phyloP scores from a whole-genome alignment of 2,329 filamentous ascomycete genomes.

The Fusarium lateritium region DNA sequence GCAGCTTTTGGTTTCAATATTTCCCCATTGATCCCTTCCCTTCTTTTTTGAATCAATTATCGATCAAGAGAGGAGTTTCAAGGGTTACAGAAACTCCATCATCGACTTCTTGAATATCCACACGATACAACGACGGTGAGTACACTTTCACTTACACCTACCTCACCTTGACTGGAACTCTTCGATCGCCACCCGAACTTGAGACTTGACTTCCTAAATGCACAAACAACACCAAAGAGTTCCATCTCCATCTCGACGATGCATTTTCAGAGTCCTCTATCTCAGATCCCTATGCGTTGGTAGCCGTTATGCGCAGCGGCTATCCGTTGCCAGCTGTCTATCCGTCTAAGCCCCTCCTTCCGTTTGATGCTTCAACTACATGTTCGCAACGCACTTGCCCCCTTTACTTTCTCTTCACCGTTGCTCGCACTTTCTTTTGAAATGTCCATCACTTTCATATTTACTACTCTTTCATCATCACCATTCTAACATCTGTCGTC shows the following conservation, averaged over 20 bases:
- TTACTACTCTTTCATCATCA: conserved; percentile 13
- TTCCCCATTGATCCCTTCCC: conserved; percentile 34
- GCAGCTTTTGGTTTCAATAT: conserved; percentile 36
- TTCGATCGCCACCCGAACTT: background rate
- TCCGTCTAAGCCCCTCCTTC: conserved; percentile 28
- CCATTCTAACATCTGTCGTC: conserved; percentile 33
- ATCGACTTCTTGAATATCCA: conserved; percentile 17
- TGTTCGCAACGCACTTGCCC: conserved; percentile 17
- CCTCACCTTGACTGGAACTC: conserved; percentile 26
- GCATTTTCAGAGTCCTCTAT: background rate
- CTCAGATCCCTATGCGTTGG: conserved; percentile 19
- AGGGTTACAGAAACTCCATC: conserved; percentile 17
- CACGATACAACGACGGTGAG: conserved; percentile 30
- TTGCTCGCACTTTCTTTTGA: conserved; percentile 19
- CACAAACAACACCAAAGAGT: background rate
- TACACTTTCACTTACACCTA: conserved; percentile 32
- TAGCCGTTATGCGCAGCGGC: conserved; percentile 21
- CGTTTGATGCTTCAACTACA: conserved; percentile 20
- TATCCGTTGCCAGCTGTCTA: conserved; percentile 29
- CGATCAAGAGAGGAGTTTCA: conserved; percentile 28
- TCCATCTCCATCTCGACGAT: background rate
- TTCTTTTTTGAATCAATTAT: conserved; percentile 37
- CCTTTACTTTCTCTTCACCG: conserved; percentile 4
- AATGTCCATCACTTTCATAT: background rate
- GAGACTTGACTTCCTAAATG: conserved; percentile 1